These are phyloP conservation scores for Canavalia gladiata DNA, from an alignment of 306 rosid genomes.

Conservation along the genomic window DNA sequence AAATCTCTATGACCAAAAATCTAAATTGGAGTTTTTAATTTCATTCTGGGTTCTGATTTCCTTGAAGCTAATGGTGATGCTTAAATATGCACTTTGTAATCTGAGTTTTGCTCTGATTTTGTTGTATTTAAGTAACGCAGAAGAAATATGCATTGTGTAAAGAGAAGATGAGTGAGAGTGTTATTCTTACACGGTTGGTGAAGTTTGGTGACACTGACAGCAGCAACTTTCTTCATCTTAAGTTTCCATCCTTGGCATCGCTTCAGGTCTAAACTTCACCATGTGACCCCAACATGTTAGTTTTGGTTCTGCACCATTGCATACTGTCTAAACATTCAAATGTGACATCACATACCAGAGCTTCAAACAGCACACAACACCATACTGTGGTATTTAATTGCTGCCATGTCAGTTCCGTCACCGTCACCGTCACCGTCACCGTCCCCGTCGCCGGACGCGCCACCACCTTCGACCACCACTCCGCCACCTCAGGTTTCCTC, in stretches of 20 bases:
- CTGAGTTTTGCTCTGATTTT: background rate
- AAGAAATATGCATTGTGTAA: background rate
- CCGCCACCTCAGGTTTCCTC: background rate
- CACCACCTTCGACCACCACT: background rate
- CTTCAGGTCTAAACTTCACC: conserved; percentile 6
- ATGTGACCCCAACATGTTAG: background rate
- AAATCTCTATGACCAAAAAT: background rate
- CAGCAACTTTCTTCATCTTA: conserved; percentile 9
- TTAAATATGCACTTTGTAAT: background rate
- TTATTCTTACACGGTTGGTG: background rate
- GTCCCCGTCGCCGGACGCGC: background rate
- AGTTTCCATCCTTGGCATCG: conserved; percentile 11
- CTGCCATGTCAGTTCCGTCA: background rate
- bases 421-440: background rate
- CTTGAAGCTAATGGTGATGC: too few species aligned
- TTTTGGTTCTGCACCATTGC: background rate
- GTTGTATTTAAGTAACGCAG: background rate
- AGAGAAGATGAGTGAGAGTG: background rate
- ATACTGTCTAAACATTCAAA: background rate
- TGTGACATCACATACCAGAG: background rate
- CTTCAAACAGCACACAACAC: background rate
- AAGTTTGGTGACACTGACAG: conserved; percentile 30
- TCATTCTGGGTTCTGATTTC: background rate
- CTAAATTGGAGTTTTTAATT: background rate
- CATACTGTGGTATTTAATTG: background rate